A percentile compares a stretch with the other conserved stretches of the same genome.
Evolutionary conservation across 176 grass and related monocot genomes (phyloP).

Genomic region (Hsuehochloa calcarea): DNA sequence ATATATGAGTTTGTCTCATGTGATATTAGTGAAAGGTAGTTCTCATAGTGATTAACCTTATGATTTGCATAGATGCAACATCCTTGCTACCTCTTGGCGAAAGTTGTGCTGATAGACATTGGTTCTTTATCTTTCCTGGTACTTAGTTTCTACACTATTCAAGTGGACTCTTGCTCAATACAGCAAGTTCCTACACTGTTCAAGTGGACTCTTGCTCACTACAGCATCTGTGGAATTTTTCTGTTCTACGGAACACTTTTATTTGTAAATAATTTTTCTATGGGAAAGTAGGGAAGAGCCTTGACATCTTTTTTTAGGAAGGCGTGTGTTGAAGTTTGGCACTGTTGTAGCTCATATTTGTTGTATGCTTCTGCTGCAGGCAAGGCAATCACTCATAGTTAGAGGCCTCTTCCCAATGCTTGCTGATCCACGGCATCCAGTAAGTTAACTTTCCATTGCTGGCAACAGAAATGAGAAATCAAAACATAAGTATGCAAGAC

Average conservation of each 20-base stretch:
- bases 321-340: neutral
- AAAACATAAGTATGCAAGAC: neutral
- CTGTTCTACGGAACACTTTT: neutral
- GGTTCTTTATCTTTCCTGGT: neutral
- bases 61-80: neutral
- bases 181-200: too few species aligned
- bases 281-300: neutral
- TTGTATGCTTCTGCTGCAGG: conserved; percentile 51
- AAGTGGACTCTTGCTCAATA: neutral
- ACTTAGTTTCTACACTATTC: neutral
- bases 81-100: neutral
- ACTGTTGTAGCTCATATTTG: conserved; percentile 9
- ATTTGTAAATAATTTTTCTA: neutral
- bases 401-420: conserved; percentile 98
- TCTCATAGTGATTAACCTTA: neutral
- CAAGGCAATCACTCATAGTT: conserved; percentile 95
- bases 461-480: neutral
- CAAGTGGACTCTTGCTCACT: neutral
- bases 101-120: neutral
- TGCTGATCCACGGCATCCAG: conserved; percentile 94
- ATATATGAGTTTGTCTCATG: neutral
- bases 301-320: neutral
- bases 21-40: neutral
- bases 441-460: conserved; percentile 49
- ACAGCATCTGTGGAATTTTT: neutral